Base-by-base conservation (phyloP, 1,284 basidiomycete species). In the Vanrija sp. region DNA sequence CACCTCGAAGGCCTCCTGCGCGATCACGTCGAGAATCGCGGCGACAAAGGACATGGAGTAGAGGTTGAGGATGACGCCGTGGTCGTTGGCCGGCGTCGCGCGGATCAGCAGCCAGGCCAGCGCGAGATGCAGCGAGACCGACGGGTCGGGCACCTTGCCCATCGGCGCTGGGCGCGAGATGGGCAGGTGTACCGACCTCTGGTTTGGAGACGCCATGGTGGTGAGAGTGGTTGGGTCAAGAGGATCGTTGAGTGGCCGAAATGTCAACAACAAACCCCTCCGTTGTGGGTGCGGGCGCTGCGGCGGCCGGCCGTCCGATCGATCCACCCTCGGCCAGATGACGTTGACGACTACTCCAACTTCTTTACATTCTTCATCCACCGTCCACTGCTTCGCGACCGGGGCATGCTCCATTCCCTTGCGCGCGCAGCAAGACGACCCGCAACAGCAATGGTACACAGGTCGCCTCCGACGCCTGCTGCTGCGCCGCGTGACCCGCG, bases 1-100 rank as follows among this genome's bases (percentile, higher is more conserved):
- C 25, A 72, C 71, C 61, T 74, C 71, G 23, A 67, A 56, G 2
- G 67, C 54, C 45, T 74, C 69, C 22, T 59, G 42, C 1, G 64
- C 60, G 15, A 74, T 60, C 18, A 74, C 48, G 24, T 62, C 52
- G 3, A 71, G 58, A 16, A 72, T 59, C 7, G 59, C 45, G 7
- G 66, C 49, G 3, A 61, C 59, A 54, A 74, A 74, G 0, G 55
- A 41, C 12, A 50, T 41, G 31, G 67, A 68, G 51, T 65, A 69
- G 16, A 66, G 19, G 16, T 54, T 54, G 12, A 63, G 23, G 10
- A 64, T 62, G 37, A 58, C 58, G 22, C 61, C 55, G 23, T 61
- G 49, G 8, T 60, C 55, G 38, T 16, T 35, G 12, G n/a, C 10
- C 16, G 59, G 59, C 18, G 56, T 55, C 3, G 42, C 53, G n/a